Conservation (phyloP, 129 eudicot genomes). For the Centrapalus pauciflorus region DNA sequence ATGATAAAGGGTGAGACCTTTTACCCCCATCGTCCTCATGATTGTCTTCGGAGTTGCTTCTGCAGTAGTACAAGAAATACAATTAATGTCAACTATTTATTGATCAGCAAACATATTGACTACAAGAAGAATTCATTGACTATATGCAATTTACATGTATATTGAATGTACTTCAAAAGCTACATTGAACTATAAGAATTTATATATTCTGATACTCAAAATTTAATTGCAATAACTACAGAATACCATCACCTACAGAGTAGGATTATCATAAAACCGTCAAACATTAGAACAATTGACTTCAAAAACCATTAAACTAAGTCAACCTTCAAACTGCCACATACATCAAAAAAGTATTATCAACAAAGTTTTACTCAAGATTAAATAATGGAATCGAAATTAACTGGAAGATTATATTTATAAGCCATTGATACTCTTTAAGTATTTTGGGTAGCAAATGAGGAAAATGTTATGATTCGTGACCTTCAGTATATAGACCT, state of each 20-base stretch:
- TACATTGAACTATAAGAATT: neutral
- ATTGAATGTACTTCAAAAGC: neutral
- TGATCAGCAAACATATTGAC: too few relatives aligned
- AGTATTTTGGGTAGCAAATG: too few relatives aligned
- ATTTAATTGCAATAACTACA: neutral
- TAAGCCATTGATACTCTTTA: too few relatives aligned
- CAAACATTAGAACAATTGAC: neutral
- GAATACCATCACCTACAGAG: neutral
- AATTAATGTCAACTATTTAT: neutral
- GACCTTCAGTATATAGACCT: too few relatives aligned
- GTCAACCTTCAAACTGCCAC: neutral
- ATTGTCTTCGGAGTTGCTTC: conserved; percentile 91
- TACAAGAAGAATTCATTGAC: neutral
- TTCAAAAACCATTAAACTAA: neutral
- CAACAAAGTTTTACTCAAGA: neutral
- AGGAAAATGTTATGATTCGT: too few relatives aligned
- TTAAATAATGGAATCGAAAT: neutral
- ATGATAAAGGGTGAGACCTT: conserved; percentile 87
- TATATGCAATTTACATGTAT: neutral
- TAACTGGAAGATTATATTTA: neutral
- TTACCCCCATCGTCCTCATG: conserved; percentile 86
- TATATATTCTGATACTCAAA: neutral
- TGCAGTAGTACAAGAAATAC: conserved; percentile 22
- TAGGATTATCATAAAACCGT: neutral
- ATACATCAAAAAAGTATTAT: neutral